A percentile compares a stretch with the other conserved stretches of the same genome.
These are phyloP conservation scores for Paecilomyces dactylethromorphus DNA, from an alignment of 2,329 filamentous ascomycete species.

Conservation along the genomic window DNA sequence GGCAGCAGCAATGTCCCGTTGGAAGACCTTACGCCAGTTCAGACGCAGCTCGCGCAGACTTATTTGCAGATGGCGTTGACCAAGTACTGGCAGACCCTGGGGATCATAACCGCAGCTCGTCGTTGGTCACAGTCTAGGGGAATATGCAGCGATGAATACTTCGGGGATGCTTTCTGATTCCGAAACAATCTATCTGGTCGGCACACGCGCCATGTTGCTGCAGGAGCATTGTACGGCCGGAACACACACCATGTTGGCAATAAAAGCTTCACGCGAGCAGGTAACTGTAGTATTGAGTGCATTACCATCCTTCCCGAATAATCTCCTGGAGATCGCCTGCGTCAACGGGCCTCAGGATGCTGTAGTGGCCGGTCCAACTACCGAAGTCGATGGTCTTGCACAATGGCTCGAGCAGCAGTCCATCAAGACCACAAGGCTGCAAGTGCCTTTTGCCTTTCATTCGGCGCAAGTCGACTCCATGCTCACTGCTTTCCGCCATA, in stretches of 20 bases:
- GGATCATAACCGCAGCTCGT: conserved; percentile 15
- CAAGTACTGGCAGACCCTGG: conserved; percentile 14
- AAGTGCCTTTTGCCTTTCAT: conserved; percentile 51
- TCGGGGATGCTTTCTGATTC: conserved; percentile 19
- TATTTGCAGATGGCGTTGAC: conserved; percentile 31
- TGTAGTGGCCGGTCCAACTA: conserved; percentile 58
- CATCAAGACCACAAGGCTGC: too few species aligned
- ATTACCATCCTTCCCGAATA: too few species aligned
- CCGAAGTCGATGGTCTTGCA: conserved; percentile 52
- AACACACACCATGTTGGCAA: conserved; percentile 61
- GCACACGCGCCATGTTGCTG: conserved; percentile 60
- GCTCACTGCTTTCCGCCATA: neutral
- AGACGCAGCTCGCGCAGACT: conserved; percentile 26
- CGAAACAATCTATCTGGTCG: conserved; percentile 56
- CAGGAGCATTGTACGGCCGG: conserved; percentile 58
- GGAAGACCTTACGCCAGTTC: neutral
- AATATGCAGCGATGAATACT: conserved; percentile 21
- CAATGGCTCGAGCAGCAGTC: conserved; percentile 47
- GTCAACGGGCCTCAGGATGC: conserved; percentile 70
- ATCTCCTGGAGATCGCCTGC: conserved; percentile 65
- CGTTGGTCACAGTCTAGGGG: conserved; percentile 24
- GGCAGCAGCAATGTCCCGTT: too few species aligned
- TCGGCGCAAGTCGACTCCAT: neutral
- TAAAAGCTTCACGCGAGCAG: conserved; percentile 34
- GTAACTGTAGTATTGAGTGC: too few species aligned